Percentiles rank a stretch among this genome's conserved stretches.
phyloP scores from a whole-genome alignment of 2,329 filamentous ascomycete genomes.

The Hortaea werneckii region DNA sequence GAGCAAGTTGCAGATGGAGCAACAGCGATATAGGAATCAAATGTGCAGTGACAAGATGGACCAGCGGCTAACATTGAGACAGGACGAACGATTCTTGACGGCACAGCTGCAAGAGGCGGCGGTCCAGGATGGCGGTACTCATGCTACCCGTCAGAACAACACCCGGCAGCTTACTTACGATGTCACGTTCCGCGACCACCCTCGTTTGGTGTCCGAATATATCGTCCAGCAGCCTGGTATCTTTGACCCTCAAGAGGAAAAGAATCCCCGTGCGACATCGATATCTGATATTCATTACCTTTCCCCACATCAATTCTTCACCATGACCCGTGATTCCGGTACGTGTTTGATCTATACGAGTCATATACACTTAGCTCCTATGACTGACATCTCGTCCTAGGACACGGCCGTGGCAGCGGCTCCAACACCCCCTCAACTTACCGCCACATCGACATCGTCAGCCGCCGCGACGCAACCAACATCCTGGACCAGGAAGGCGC shows the following conservation, averaged over 20 bases:
- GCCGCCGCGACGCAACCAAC: conserved; percentile 52
- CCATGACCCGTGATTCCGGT: conserved; percentile 55
- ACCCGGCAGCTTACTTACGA: conserved; percentile 56
- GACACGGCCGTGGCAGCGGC: conserved; percentile 28
- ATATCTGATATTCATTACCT: conserved; percentile 61
- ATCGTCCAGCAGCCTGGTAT: conserved; percentile 46
- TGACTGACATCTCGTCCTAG: too few species aligned
- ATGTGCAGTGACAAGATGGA: too few species aligned
- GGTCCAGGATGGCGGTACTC: conserved; percentile 50
- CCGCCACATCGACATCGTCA: conserved; percentile 59
- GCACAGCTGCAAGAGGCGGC: conserved; percentile 51
- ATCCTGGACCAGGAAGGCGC: conserved; percentile 40
- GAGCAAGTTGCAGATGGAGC: too few species aligned
- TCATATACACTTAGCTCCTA: too few species aligned
- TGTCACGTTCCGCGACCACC: conserved; percentile 30
- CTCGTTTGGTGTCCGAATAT: conserved; percentile 50
- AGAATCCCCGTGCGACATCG: conserved; percentile 46
- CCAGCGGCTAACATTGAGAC: background rate
- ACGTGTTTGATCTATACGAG: too few species aligned
- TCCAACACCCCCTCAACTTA: conserved; percentile 43
- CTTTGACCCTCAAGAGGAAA: conserved; percentile 40
- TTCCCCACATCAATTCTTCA: conserved; percentile 52
- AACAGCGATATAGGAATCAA: too few species aligned
- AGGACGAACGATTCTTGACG: background rate
- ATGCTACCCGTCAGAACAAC: conserved; percentile 45